Conservation (phyloP, 2,329 filamentous ascomycete genomes). For the Phaeosphaeria sp. region DNA sequence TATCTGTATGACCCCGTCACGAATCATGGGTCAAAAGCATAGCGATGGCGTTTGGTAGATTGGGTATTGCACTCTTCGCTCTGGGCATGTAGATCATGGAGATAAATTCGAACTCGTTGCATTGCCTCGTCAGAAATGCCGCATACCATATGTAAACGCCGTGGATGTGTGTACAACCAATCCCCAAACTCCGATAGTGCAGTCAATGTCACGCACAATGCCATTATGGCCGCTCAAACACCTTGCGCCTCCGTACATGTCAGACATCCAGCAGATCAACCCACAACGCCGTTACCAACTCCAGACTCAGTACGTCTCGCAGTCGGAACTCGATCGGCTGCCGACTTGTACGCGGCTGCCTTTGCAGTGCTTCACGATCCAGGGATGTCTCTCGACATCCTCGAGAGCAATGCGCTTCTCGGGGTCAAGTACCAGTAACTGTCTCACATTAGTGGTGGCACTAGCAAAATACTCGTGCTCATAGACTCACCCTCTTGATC, state of each 20-base stretch:
- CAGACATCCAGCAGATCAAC: conserved; percentile 19
- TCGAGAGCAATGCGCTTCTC: conserved; percentile 92
- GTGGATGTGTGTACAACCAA: background rate
- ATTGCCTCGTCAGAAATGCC: conserved; percentile 22
- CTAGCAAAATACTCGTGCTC: background rate
- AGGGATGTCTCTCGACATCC: conserved; percentile 87
- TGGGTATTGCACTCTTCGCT: conserved; percentile 19
- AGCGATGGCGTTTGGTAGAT: conserved; percentile 23
- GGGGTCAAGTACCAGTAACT: conserved; percentile 83
- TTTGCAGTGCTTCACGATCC: conserved; percentile 95
- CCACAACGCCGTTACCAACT: conserved; percentile 4
- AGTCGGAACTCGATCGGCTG: conserved; percentile 33
- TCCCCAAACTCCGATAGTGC: conserved; percentile 12
- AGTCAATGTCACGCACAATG: background rate
- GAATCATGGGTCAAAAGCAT: conserved; percentile 10
- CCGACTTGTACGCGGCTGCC: conserved; percentile 12
- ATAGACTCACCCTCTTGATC: conserved; percentile 79
- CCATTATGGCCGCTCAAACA: conserved; percentile 4
- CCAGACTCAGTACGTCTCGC: conserved; percentile 22
- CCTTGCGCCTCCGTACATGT: conserved; percentile 21
- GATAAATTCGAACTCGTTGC: conserved; percentile 9
- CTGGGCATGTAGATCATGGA: conserved; percentile 1
- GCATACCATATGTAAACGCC: conserved; percentile 9
- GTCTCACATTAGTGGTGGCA: conserved; percentile 10
- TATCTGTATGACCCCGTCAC: conserved; percentile 3